These are phyloP conservation scores for Serendipita vermifera DNA, from an alignment of 768 basidiomycete genomes.

Conservation along the genomic window DNA sequence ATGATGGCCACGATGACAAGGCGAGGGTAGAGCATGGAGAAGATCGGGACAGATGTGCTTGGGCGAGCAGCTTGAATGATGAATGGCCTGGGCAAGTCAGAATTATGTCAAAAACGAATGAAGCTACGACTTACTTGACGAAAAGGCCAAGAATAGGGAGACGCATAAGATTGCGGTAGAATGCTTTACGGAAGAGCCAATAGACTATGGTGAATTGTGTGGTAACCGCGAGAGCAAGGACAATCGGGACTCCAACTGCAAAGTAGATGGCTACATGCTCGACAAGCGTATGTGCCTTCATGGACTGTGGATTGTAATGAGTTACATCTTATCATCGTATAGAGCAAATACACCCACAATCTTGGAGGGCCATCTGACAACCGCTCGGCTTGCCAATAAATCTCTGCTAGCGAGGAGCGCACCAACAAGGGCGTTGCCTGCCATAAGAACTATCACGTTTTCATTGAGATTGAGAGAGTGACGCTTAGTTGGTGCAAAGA, in stretches of 20 bases:
- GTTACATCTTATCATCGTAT: too few relatives aligned
- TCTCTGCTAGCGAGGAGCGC: not conserved
- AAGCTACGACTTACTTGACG: conserved; percentile 4
- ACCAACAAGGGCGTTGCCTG: not conserved
- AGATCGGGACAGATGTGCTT: conserved; percentile 2
- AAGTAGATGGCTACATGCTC: not conserved
- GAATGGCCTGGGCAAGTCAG: not conserved
- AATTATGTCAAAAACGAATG: not conserved
- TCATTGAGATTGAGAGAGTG: not conserved
- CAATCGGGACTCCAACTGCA: not conserved
- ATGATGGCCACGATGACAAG: not conserved
- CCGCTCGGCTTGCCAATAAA: not conserved
- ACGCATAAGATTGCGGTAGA: not conserved
- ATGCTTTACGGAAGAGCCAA: not conserved
- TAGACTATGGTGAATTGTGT: not conserved
- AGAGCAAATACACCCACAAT: not conserved
- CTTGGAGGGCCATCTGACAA: not conserved
- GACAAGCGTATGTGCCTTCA: not conserved
- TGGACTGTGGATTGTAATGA: not conserved
- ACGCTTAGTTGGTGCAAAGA: not conserved
- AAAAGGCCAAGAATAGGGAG: not conserved
- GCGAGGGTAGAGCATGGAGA: not conserved
- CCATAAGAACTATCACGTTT: not conserved
- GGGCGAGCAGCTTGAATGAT: conserved; percentile 5
- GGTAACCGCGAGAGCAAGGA: not conserved